Evolutionary conservation across 2,329 filamentous ascomycete species (phyloP).

Genomic region (Hirsutella thompsonii): DNA sequence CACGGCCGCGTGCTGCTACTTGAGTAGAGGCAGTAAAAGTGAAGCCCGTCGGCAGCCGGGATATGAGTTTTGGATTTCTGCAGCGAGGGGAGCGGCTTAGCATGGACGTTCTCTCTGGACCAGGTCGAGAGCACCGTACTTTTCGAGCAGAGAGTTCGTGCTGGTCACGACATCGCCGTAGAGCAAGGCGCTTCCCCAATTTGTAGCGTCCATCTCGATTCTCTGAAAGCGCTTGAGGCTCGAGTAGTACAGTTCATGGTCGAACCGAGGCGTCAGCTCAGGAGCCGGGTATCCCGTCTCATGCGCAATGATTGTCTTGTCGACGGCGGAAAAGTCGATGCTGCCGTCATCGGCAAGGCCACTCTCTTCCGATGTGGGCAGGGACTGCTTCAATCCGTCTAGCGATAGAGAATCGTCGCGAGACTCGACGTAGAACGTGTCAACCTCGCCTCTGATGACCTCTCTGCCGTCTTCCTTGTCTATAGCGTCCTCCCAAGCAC

Average conservation of each 20-base stretch:
- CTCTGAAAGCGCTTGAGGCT: slow-evolving; percentile 55
- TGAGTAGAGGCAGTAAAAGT: slow-evolving; percentile 80
- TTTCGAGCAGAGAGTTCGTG: slow-evolving; percentile 87
- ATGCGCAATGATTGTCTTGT: slow-evolving; percentile 65
- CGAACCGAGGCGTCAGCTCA: slow-evolving; percentile 73
- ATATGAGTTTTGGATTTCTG: slow-evolving; percentile 67
- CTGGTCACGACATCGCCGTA: slow-evolving; percentile 91
- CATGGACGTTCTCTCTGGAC: neutral
- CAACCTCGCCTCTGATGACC: slow-evolving; percentile 67
- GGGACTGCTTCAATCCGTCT: slow-evolving; percentile 37
- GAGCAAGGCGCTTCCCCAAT: slow-evolving; percentile 67
- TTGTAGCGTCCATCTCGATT: slow-evolving; percentile 38
- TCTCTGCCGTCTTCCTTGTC: slow-evolving; percentile 52
- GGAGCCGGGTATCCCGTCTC: slow-evolving; percentile 52
- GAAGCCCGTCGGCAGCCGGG: slow-evolving; percentile 70
- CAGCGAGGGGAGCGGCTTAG: neutral
- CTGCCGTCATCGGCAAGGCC: slow-evolving; percentile 38
- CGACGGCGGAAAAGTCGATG: slow-evolving; percentile 59
- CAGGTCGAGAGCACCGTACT: slow-evolving; percentile 31
- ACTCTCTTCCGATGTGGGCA: slow-evolving; percentile 20
- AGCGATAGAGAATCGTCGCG: slow-evolving; percentile 48
- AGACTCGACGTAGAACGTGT: slow-evolving; percentile 69
- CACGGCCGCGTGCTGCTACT: slow-evolving; percentile 75
- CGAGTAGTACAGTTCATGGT: slow-evolving; percentile 66
- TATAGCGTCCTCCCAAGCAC: slow-evolving; percentile 54